Conservation (phyloP, 352 stramenopile species). For the Pythium sp. region DNA sequence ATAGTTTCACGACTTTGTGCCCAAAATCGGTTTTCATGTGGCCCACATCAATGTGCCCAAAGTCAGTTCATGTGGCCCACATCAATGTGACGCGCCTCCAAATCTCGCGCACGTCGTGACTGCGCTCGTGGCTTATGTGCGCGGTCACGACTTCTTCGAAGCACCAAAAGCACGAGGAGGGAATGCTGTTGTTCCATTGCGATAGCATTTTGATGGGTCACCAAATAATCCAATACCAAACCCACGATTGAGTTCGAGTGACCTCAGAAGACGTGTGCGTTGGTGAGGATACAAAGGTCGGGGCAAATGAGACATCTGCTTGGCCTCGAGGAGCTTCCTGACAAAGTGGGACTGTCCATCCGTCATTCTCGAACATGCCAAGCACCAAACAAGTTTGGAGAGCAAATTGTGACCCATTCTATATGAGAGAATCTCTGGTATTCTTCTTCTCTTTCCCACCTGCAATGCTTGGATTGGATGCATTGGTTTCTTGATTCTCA, state of each 20-base stretch:
- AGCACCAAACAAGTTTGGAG: constrained; percentile 1
- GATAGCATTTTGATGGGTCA: not conserved
- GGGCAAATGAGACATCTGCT: constrained; percentile 6
- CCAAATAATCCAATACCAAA: not conserved
- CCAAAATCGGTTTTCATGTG: not conserved
- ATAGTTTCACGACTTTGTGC: not conserved
- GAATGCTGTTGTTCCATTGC: constrained; percentile 3
- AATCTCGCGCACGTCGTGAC: not conserved
- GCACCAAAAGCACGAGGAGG: not conserved
- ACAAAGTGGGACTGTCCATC: constrained; percentile 2
- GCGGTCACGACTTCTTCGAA: not conserved
- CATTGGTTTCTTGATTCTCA: not conserved
- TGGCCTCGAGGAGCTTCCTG: not conserved
- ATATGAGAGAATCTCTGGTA: not conserved
- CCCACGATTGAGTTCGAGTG: no score
- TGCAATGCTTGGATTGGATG: not conserved
- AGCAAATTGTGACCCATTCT: not conserved
- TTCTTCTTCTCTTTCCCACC: not conserved
- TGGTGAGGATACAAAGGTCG: constrained; percentile 7
- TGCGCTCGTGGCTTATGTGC: not conserved
- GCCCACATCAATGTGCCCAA: no score
- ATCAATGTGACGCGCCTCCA: not conserved
- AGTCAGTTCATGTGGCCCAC: not conserved
- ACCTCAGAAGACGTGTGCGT: no score
- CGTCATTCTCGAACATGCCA: constrained; percentile 5